These are phyloP conservation scores for Malassezia psittaci DNA, from an alignment of 1,284 basidiomycete genomes.

Conservation along the genomic window DNA sequence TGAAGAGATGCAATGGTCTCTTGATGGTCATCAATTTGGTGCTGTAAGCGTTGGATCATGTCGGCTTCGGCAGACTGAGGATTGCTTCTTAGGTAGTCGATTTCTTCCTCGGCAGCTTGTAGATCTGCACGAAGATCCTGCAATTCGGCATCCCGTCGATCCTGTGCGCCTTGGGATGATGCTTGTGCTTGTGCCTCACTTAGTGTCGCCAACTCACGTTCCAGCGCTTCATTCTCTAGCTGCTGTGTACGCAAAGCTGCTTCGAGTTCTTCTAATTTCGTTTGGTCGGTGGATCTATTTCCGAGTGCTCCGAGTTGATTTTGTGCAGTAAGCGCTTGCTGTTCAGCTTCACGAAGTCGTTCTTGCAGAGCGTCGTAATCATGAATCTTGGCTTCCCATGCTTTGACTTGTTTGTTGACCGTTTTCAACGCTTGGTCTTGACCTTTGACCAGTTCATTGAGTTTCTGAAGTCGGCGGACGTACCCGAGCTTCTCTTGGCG, in stretches of 20 bases:
- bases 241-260: conserved; percentile 21
- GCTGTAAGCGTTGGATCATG: conserved; percentile 2
- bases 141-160: background rate
- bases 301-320: background rate
- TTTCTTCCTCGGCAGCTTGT: conserved; percentile 23
- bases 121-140: conserved; percentile 6
- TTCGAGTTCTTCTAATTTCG: conserved; percentile 12
- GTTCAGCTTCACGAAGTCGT: conserved; percentile 5
- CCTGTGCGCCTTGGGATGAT: background rate
- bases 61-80: background rate
- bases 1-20: conserved; percentile 18
- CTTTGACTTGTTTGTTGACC: conserved; percentile 34
- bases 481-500: conserved; percentile 39
- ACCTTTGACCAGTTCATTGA: conserved; percentile 36
- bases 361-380: conserved; percentile 10
- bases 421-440: conserved; percentile 42
- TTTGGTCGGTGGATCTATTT: background rate
- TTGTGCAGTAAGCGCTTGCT: conserved; percentile 1
- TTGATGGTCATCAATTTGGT: conserved; percentile 14
- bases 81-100: conserved; percentile 20
- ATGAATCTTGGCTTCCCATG: conserved; percentile 23
- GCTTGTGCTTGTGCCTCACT: conserved; percentile 25
- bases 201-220: conserved; percentile 31
- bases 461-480: conserved; percentile 36
- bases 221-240: conserved; percentile 19